Percentiles rank a stretch among this genome's conserved stretches.
phyloP scores from a whole-genome alignment of 2,329 filamentous ascomycete species.

The Colletotrichum limetticola region DNA sequence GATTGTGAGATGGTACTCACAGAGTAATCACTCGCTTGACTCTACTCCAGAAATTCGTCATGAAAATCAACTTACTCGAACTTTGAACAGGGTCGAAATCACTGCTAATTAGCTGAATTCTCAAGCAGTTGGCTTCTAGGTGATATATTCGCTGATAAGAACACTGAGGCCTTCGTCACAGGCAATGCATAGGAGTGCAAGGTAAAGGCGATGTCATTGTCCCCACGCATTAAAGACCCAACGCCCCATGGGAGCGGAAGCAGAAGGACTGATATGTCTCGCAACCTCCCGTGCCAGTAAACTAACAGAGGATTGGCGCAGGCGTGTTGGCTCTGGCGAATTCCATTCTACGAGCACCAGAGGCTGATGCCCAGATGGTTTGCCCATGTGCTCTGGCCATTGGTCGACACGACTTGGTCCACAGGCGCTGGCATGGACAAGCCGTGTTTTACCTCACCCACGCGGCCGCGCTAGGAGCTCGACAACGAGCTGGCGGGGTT shows the following conservation, averaged over 20 bases:
- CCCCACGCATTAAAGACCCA: background rate
- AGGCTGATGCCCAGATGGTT: conserved; percentile 32
- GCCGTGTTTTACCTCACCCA: conserved; percentile 21
- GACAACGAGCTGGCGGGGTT: conserved; percentile 28
- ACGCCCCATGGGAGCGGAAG: conserved; percentile 17
- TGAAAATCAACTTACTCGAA: background rate
- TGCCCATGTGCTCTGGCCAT: conserved; percentile 55
- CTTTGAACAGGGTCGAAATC: background rate
- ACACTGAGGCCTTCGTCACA: background rate
- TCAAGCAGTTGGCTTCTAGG: background rate
- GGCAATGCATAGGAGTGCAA: conserved; percentile 8
- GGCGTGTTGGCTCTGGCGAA: conserved; percentile 16
- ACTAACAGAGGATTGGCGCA: conserved; percentile 30
- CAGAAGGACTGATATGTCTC: conserved; percentile 8
- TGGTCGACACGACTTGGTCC: conserved; percentile 46
- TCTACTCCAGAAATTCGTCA: background rate
- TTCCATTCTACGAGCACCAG: background rate
- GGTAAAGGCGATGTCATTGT: background rate
- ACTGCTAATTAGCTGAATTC: background rate
- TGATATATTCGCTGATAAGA: background rate
- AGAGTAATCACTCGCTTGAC: too few relatives aligned
- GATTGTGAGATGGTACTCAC: too few relatives aligned
- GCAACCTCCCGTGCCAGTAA: conserved; percentile 22
- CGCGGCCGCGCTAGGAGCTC: conserved; percentile 4
- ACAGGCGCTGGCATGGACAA: conserved; percentile 25